A percentile compares a stretch with the other conserved stretches of the same genome.
Conservation (phyloP, 2,329 filamentous ascomycete species). For the Aspergillus arachidicola region DNA sequence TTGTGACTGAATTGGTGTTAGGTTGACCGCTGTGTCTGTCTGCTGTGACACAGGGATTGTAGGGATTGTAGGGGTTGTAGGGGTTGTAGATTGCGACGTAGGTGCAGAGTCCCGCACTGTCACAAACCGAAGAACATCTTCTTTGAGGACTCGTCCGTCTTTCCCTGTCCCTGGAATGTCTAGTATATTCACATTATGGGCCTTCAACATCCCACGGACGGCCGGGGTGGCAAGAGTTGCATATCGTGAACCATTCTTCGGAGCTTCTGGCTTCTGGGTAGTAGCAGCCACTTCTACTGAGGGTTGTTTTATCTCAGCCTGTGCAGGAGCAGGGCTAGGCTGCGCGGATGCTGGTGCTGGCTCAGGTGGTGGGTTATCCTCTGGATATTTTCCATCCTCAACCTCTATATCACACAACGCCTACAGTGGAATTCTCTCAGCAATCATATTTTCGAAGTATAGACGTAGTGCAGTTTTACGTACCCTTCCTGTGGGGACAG, state of each 20-base stretch:
- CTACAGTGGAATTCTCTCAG: constrained; percentile 45
- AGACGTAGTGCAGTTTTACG: neutral
- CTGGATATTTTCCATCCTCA: constrained; percentile 70
- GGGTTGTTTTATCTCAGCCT: constrained; percentile 21
- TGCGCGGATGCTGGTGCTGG: constrained; percentile 26
- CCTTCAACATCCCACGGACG: constrained; percentile 83
- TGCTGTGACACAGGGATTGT: constrained; percentile 51
- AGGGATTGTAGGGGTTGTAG: constrained; percentile 30
- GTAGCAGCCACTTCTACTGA: constrained; percentile 10
- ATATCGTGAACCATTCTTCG: constrained; percentile 57
- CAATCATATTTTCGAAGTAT: neutral
- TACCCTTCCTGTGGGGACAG: constrained; percentile 85
- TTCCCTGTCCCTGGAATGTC: constrained; percentile 83
- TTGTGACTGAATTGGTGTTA: constrained; percentile 79
- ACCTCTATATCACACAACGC: constrained; percentile 95
- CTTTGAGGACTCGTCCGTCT: constrained; percentile 88
- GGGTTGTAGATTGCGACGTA: constrained; percentile 26
- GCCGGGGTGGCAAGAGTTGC: constrained; percentile 85
- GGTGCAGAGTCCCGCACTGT: constrained; percentile 52
- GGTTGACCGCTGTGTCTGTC: constrained; percentile 67
- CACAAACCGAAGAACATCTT: constrained; percentile 78
- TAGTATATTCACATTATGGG: constrained; percentile 74
- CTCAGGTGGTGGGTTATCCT: constrained; percentile 49
- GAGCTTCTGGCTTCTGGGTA: constrained; percentile 8
- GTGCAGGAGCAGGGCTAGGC: constrained; percentile 17